Conservation (phyloP, 2,329 filamentous ascomycete species). For the Aspergillus sp. region DNA sequence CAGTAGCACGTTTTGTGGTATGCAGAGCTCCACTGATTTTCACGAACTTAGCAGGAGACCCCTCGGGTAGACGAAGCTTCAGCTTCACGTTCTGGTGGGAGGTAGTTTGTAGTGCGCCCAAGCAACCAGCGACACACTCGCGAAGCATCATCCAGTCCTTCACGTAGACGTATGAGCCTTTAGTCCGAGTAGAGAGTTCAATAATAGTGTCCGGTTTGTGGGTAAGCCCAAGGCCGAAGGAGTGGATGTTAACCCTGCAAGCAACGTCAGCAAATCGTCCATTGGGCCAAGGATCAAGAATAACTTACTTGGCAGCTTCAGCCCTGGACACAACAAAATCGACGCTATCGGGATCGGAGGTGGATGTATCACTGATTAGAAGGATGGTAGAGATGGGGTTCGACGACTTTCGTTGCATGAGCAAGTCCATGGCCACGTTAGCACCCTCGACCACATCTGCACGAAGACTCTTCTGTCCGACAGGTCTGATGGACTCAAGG, state of each 20-base stretch:
- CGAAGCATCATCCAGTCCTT: conserved; percentile 99
- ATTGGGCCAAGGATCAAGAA: not conserved
- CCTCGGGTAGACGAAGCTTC: conserved; percentile 89
- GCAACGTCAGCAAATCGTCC: conserved; percentile 25
- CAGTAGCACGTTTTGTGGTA: conserved; percentile 93
- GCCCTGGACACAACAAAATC: conserved; percentile 97
- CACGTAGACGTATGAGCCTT: conserved; percentile 96
- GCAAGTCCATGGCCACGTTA: conserved; percentile 95
- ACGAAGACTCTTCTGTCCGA: conserved; percentile 93
- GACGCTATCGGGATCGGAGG: conserved; percentile 89
- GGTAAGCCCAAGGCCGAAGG: conserved; percentile 92
- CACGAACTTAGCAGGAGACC: conserved; percentile 95
- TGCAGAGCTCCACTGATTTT: conserved; percentile 97
- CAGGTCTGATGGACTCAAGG: conserved; percentile 82
- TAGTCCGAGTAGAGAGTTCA: conserved; percentile 89
- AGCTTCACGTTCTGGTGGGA: conserved; percentile 99
- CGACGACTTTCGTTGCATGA: conserved; percentile 96
- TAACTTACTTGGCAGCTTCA: conserved; percentile 86
- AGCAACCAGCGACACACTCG: conserved; percentile 89
- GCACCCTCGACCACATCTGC: conserved; percentile 97
- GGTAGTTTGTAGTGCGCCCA: conserved; percentile 86
- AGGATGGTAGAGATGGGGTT: conserved; percentile 95
- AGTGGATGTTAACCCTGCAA: conserved; percentile 83
- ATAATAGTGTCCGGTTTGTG: conserved; percentile 99
- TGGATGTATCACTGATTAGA: conserved; percentile 95